Evolutionary conservation across 495 filamentous ascomycete genomes (phyloP).

Genomic region (Symbiotaphrina buchneri): DNA sequence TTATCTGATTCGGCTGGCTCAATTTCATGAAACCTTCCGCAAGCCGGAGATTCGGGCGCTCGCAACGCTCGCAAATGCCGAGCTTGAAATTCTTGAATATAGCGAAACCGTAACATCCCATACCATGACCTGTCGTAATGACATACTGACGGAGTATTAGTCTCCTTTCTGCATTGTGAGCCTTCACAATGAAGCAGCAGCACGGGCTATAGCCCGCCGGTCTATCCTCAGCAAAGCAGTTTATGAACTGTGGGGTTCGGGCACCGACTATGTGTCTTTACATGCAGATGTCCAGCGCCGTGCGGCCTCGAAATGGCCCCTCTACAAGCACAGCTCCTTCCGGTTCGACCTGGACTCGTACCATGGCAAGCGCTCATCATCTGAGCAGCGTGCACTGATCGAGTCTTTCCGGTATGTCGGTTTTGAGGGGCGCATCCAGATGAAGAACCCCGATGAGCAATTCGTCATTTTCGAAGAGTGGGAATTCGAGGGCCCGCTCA

Average conservation of each 20-base stretch:
- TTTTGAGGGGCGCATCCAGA: conserved; percentile 52
- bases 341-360: conserved; percentile 65
- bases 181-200: conserved; percentile 39
- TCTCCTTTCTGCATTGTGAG: conserved; percentile 71
- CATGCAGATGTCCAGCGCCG: conserved; percentile 35
- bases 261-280: conserved; percentile 38
- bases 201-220: conserved; percentile 40
- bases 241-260: conserved; percentile 74
- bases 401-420: conserved; percentile 57
- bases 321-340: conserved; percentile 41
- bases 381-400: conserved; percentile 44
- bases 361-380: conserved; percentile 36
- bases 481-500: conserved; percentile 28
- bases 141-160: conserved; percentile 19
- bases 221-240: conserved; percentile 63
- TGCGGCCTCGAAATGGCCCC: conserved; percentile 38
- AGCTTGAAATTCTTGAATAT: conserved; percentile 52
- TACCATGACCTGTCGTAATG: background rate
- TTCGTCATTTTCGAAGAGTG: conserved; percentile 71
- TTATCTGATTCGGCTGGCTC: conserved; percentile 77
- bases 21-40: conserved; percentile 78
- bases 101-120: conserved; percentile 32
- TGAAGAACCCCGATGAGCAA: conserved; percentile 46
- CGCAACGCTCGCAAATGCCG: conserved; percentile 40
- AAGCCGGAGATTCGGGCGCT: conserved; percentile 68